A percentile compares a stretch with the other conserved stretches of the same genome.
These are phyloP conservation scores for Aureobasidium sp. DNA, from an alignment of 2,329 filamentous ascomycete species.

Conservation along the genomic window DNA sequence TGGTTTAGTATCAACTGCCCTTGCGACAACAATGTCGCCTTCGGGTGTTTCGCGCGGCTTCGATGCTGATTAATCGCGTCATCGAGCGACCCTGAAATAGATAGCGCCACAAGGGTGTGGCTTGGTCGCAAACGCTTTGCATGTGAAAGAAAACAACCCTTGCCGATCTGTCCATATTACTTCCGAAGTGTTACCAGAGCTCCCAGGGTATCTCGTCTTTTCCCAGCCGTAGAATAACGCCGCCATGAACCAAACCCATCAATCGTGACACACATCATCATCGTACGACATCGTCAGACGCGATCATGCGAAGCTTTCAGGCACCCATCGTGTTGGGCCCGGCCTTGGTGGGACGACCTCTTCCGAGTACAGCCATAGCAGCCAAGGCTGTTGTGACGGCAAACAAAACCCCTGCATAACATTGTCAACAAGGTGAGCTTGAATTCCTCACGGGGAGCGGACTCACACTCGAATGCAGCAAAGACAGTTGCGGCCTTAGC, in stretches of 20 bases:
- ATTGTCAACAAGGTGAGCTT: not conserved
- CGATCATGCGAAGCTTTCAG: not conserved
- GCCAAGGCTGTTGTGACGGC: conserved; percentile 42
- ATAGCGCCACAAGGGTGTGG: not conserved
- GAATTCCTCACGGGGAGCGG: not conserved
- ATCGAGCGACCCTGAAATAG: not conserved
- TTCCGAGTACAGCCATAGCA: conserved; percentile 37
- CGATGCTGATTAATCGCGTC: conserved; percentile 11
- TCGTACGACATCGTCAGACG: not conserved
- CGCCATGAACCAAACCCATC: not conserved
- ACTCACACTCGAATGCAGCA: conserved; percentile 53
- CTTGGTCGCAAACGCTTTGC: not conserved
- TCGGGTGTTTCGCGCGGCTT: conserved; percentile 7
- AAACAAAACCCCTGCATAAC: conserved; percentile 40
- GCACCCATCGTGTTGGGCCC: conserved; percentile 26
- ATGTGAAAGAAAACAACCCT: conserved; percentile 5
- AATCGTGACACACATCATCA: not conserved
- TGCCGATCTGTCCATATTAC: not conserved
- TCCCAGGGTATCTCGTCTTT: conserved; percentile 6
- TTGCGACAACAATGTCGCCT: not conserved
- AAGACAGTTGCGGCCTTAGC: conserved; percentile 58
- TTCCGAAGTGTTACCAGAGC: not conserved
- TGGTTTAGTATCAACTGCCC: not conserved
- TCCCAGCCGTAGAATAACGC: conserved; percentile 3
- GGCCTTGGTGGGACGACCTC: conserved; percentile 23